A percentile compares a stretch with the other conserved stretches of the same genome.
phyloP scores from a whole-genome alignment of 2,329 filamentous ascomycete species.

The Ophiostoma angusticollis region DNA sequence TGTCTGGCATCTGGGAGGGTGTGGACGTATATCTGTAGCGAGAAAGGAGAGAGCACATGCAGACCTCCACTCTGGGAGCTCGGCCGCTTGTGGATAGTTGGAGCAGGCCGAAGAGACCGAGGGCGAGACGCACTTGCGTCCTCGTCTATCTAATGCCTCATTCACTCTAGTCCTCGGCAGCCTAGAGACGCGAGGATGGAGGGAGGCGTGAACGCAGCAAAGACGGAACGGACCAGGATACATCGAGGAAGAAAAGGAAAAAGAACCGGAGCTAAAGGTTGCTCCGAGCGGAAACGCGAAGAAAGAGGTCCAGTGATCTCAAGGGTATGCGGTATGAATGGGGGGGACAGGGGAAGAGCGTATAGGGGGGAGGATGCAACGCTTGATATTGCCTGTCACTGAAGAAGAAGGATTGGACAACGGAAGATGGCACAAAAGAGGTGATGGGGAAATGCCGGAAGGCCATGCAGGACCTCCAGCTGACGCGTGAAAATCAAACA shows the following conservation, averaged over 20 bases:
- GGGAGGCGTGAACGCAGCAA: constrained; percentile 2
- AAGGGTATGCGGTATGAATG: constrained; percentile 7
- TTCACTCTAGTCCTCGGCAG: no score
- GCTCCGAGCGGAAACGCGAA: constrained; percentile 7
- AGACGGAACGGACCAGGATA: background rate
- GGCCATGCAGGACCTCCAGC: background rate
- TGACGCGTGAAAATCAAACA: background rate
- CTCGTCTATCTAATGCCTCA: no score
- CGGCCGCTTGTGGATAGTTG: no score
- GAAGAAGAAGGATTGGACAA: no score
- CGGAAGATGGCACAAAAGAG: background rate
- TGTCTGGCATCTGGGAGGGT: no score
- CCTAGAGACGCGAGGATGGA: background rate
- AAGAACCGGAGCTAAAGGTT: background rate
- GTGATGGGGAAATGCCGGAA: background rate
- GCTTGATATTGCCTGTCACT: no score
- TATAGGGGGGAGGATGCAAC: background rate
- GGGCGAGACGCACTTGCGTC: no score
- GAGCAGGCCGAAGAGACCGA: no score
- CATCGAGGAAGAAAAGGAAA: background rate
- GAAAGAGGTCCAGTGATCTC: constrained; percentile 11
- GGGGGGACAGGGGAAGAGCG: constrained; percentile 3
- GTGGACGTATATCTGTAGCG: no score
- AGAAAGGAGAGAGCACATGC: no score
- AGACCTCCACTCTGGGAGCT: no score